Conservation (phyloP, 108 stramenopile species). For the Nitzschia sp. region DNA sequence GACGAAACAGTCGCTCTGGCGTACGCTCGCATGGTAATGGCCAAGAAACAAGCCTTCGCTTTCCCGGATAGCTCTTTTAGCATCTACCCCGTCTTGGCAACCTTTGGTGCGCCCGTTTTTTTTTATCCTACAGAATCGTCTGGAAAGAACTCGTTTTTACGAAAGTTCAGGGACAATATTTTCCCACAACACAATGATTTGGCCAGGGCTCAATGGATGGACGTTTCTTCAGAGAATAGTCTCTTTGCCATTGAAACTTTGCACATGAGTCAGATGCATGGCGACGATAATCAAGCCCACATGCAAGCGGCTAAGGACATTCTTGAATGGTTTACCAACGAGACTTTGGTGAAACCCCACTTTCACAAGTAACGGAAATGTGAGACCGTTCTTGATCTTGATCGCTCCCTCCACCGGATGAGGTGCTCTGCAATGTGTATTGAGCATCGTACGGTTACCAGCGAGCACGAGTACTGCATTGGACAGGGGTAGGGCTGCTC, state of each 20-base stretch:
- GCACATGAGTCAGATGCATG: neutral
- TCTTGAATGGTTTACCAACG: neutral
- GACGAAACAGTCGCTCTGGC: slow-evolving; percentile 38
- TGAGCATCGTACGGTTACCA: too few species aligned
- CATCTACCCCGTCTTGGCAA: neutral
- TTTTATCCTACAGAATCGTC: too few species aligned
- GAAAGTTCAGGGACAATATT: neutral
- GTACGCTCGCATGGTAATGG: slow-evolving; percentile 36
- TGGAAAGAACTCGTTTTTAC: neutral
- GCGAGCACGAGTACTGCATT: too few species aligned
- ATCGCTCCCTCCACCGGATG: too few species aligned
- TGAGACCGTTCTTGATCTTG: too few species aligned
- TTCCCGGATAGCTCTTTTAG: neutral
- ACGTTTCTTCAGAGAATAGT: neutral
- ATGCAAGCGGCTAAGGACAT: neutral
- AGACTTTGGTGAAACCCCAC: neutral
- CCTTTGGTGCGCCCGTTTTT: too few species aligned
- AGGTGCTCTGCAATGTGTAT: too few species aligned
- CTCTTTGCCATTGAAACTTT: neutral
- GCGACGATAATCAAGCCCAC: neutral
- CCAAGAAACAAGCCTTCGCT: slow-evolving; percentile 13
- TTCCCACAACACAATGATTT: neutral
- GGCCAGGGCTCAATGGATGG: neutral
- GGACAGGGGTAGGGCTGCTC: too few species aligned
- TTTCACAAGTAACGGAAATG: too few species aligned